Evolutionary conservation across 208 protist species (phyloP).

Genomic region (Kentomonas sorsogonicus): DNA sequence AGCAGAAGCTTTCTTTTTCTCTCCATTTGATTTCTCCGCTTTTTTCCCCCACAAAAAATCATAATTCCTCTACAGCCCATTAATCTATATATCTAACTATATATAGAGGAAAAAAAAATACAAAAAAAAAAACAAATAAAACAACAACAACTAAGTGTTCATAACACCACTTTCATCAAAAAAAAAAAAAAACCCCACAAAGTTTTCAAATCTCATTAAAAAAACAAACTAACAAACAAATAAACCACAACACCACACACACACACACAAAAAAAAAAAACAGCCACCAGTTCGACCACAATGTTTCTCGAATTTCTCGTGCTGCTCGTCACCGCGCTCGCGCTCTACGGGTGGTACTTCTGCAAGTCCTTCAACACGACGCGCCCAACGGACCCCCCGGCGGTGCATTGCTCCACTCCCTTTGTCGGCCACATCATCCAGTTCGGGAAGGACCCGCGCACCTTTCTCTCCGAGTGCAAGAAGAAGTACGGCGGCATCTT

Average conservation of each 20-base stretch:
- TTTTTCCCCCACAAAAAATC: too few species aligned
- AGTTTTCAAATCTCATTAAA: too few species aligned
- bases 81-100: constrained; percentile 3
- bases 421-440: constrained; percentile 69
- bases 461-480: constrained; percentile 55
- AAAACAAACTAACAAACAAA: too few species aligned
- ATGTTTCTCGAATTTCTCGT: constrained; percentile 58
- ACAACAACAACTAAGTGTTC: background rate
- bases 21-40: constrained; percentile 3
- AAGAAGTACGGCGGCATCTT: constrained; percentile 67
- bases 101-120: background rate
- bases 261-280: background rate
- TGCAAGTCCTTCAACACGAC: constrained; percentile 76
- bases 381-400: constrained; percentile 67
- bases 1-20: constrained; percentile 8
- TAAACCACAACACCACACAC: background rate
- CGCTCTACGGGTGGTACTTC: constrained; percentile 73
- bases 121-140: background rate
- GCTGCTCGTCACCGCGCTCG: constrained; percentile 34
- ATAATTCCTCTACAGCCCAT: too few species aligned
- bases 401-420: constrained; percentile 44
- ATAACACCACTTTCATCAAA: too few species aligned
- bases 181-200: too few species aligned
- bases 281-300: background rate
- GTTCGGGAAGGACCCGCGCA: constrained; percentile 68